Base-by-base conservation (phyloP, 139 green algal genomes). In the Coelastrella sp. region DNA sequence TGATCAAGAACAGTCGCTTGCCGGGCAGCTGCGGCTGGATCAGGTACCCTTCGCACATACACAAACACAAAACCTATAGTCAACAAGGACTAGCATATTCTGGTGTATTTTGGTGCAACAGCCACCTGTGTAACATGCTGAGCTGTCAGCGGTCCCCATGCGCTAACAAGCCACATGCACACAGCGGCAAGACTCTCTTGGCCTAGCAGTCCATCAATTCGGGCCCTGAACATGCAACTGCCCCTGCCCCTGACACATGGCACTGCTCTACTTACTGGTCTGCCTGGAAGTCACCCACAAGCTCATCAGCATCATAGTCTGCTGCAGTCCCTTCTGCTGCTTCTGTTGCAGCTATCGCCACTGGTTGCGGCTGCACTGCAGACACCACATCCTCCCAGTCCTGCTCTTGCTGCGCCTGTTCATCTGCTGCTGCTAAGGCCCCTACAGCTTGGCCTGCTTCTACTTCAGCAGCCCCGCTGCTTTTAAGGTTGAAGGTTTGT, bases 321-420 rank as follows among this genome's bases (percentile, higher is more conserved):
- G n/a, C 83, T 60, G 22, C 83, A 19, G 8, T 6, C 3, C 11
- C 73, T 32, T 32, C 78, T 16, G 47, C 78, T 65, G 5, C 3
- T 14, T 23, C 83, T 80, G 54, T 20, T 13, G 16, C 13, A 20
- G 47, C 19, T 80, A 14, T 64, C 20, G 11, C 13, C 32, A 5
- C 23, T 80, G 82, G 22, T 87, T n/a, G 17, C 54, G 47, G 68
- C 83, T 75, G 80, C 8, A 20, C 56, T 10, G 5, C 47, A 10
- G 8, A 56, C 56, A 47, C 54, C 19, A 88, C 83, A 68, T 88
- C 83, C 54, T 88, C 83, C 83, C 83, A 88, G 10, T 88, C 83
- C 19, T 74, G 59, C 5, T 87, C 81, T 32, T 73, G 32, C 22
- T 14, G 13, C 3, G 16, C 22, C n/a, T 80, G 22, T 17, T 86